Conservation (phyloP, 2,329 filamentous ascomycete species). For the Aspergillus viridinutans region DNA sequence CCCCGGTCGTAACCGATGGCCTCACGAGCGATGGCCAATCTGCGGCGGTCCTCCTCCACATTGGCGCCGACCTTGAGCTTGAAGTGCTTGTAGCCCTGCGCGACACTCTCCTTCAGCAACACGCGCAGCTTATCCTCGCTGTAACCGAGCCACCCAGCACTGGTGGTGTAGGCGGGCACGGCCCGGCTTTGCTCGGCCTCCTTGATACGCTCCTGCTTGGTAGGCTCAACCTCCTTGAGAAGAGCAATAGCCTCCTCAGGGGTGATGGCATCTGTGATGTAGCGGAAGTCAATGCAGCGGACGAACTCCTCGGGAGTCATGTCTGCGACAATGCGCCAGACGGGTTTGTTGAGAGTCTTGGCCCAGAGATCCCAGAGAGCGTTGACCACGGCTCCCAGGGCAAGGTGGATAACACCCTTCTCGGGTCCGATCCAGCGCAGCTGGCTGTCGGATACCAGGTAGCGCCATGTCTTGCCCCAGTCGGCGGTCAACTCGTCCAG, state of each 20-base stretch:
- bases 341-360: constrained; percentile 77
- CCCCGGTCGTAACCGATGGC: constrained; percentile 78
- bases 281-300: constrained; percentile 84
- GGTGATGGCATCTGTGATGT: constrained; percentile 90
- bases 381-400: constrained; percentile 83
- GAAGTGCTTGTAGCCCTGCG: constrained; percentile 76
- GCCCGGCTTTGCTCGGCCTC: constrained; percentile 71
- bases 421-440: constrained; percentile 92
- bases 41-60: constrained; percentile 65
- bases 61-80: constrained; percentile 83
- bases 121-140: constrained; percentile 79
- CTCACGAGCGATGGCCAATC: constrained; percentile 69
- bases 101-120: constrained; percentile 68
- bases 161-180: constrained; percentile 87
- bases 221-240: constrained; percentile 60
- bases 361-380: constrained; percentile 96
- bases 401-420: constrained; percentile 90
- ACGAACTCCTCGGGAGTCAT: constrained; percentile 88
- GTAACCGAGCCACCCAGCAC: constrained; percentile 88
- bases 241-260: constrained; percentile 74
- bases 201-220: constrained; percentile 66
- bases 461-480: constrained; percentile 85
- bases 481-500: constrained; percentile 72
- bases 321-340: constrained; percentile 85
- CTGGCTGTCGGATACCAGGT: constrained; percentile 87